These are phyloP conservation scores for Byssothecium circinans DNA, from an alignment of 2,329 filamentous ascomycete genomes.

Conservation along the genomic window DNA sequence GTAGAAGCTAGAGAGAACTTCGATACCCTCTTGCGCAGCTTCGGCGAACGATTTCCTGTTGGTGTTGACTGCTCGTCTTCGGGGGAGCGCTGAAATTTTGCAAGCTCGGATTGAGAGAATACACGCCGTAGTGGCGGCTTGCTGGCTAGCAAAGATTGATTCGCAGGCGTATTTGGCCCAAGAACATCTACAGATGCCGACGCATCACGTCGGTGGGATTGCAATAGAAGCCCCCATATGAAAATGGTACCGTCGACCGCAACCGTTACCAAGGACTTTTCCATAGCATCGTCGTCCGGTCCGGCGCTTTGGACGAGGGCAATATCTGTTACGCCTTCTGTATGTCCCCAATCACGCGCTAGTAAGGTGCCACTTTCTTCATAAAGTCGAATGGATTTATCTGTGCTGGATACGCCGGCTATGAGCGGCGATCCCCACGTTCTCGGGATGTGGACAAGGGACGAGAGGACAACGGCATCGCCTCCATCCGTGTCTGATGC, in stretches of 20 bases:
- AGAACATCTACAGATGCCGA: slow-evolving; percentile 43
- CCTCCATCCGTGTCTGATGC: slow-evolving; percentile 76
- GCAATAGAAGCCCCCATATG: slow-evolving; percentile 46
- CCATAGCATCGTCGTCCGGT: slow-evolving; percentile 49
- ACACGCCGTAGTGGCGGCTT: slow-evolving; percentile 81
- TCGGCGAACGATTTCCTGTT: slow-evolving; percentile 51
- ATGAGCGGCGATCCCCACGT: slow-evolving; percentile 66
- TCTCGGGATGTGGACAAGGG: slow-evolving; percentile 65
- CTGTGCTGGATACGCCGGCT: slow-evolving; percentile 86
- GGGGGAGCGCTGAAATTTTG: slow-evolving; percentile 68
- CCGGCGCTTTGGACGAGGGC: slow-evolving; percentile 58
- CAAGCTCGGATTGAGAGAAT: slow-evolving; percentile 82
- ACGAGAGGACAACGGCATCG: slow-evolving; percentile 82
- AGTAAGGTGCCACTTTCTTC: slow-evolving; percentile 78
- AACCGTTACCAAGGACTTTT: slow-evolving; percentile 51
- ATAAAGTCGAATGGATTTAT: slow-evolving; percentile 93
- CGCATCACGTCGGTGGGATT: slow-evolving; percentile 31
- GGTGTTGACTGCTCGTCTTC: slow-evolving; percentile 42
- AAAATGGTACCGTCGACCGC: slow-evolving; percentile 56
- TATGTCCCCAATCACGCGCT: slow-evolving; percentile 91
- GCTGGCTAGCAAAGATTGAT: slow-evolving; percentile 37
- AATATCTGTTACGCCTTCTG: slow-evolving; percentile 87
- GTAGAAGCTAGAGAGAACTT: slow-evolving; percentile 53
- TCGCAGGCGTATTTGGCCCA: slow-evolving; percentile 33
- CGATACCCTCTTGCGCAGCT: slow-evolving; percentile 59